Base-by-base conservation (phyloP, 2,329 filamentous ascomycete species). In the Colletotrichum gigasporum region DNA sequence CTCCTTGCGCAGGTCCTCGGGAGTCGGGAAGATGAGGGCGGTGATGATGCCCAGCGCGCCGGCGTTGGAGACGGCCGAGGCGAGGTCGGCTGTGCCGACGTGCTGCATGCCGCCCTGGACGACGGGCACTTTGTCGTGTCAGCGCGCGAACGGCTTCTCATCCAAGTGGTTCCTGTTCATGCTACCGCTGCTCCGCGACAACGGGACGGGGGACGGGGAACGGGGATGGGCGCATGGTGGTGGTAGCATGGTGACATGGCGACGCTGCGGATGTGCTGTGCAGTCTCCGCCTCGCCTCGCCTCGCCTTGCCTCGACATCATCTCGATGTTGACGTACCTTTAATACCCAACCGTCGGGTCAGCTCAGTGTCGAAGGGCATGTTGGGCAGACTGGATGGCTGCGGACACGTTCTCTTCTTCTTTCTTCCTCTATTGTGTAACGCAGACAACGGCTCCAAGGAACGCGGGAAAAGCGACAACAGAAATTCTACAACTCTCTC, bases 101-200 rank as follows among this genome's bases (percentile, higher is more conserved):
- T 92, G 91, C 87, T 93, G 90, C 92, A 96, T 95, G 73, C 92
- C 92, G 75, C 92, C 92, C 78, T 96, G 92, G 63, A 96, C 90
- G 66, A 96, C 83, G 71, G 92, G 92, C 69, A 95, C 90, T 92
- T 71, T 47, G 54, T 37, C 41, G 44, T 57, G 63, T 65, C 59
- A 63, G 58, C 44, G 51, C 24, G 56, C 34, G 16, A 11, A 18
- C 12, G 55, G 22, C 34, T 48, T 26, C 42, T 44, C 24, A 18
- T 35, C 14, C 51, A 54, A 42, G 37, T 44, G 51, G 51, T 30
- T 18, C 45, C 30, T 26, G 34, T 11, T 51, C 44, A 47, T 44
- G 24, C 16, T 16, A 6, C 30, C 39, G 34, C 30, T 58, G 20
- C 37, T 35, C 44, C 35, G 26, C 55, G 50, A n/a, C n/a, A n/a